These are phyloP conservation scores for Candida palmyrensis DNA, from an alignment of 805 yeast genomes.

Conservation along the genomic window DNA sequence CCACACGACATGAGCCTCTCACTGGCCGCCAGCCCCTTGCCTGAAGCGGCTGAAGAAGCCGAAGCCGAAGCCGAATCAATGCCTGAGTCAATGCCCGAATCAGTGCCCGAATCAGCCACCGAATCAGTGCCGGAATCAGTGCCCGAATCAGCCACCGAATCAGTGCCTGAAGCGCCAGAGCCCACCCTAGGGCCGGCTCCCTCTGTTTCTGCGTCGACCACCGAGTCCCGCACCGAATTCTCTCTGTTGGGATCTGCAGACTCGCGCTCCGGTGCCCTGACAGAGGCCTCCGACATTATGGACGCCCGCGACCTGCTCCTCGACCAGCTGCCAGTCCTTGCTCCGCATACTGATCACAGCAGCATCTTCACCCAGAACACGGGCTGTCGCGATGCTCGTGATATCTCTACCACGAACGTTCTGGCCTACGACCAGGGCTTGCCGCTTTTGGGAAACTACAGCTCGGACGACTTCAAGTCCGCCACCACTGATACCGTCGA, in stretches of 20 bases:
- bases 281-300: too few species aligned
- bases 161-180: not conserved
- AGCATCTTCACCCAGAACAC: constrained; percentile 9
- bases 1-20: constrained; percentile 9
- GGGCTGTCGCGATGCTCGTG: not conserved
- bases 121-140: too few species aligned
- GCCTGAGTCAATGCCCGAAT: too few species aligned
- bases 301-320: too few species aligned
- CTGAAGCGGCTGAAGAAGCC: not conserved
- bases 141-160: not conserved
- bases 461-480: constrained; percentile 11
- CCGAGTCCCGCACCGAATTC: too few species aligned
- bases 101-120: too few species aligned
- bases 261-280: too few species aligned
- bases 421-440: constrained; percentile 19
- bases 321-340: not conserved
- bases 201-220: too few species aligned
- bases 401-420: constrained; percentile 4
- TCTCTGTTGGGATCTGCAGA: too few species aligned
- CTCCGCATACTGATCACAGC: constrained; percentile 7
- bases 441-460: constrained; percentile 21
- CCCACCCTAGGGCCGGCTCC: too few species aligned
- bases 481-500: constrained; percentile 3
- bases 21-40: constrained; percentile 1
- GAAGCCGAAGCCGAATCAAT: not conserved